Evolutionary conservation across 306 rosid genomes (phyloP), one percentile per base, ranked within the genome.

Genomic region (Castanopsis chinensis): DNA sequence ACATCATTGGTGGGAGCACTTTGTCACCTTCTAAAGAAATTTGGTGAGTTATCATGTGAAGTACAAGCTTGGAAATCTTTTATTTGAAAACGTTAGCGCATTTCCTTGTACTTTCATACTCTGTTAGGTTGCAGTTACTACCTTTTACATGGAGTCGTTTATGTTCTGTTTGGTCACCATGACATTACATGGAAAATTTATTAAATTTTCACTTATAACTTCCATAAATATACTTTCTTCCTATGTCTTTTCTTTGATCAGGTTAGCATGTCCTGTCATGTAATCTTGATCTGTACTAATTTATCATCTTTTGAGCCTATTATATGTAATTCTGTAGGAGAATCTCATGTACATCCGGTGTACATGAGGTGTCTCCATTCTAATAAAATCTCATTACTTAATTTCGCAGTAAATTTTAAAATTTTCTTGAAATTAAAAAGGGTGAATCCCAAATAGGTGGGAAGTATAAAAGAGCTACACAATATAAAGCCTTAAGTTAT

Each of bases 1-100:
- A 76, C 83, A 51, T 89, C 96, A 10, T 69, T 89, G 76, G 83
- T 85, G 21, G 87, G 86, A 19, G 92, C 96, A 18, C 88, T 85
- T 76, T 90, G 97, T 80, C 92, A 92, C 84, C 92, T 94, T 68
- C 67, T 94, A 18, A 90, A 90, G 83, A 89, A 87, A 83, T 81
- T 79, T 65, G 94, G 98, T 84, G 79, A 80, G 90, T 81, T 74
- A 25, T 28, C 35, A 5, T 81, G 14, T 25, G 5, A 41, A 76
- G 69, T 67, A 68, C 72, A 45, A 21, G 58, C 28, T 64, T 73
- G 27, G 64, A 73, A 72, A 20, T 60, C 59, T 71, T 72, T 53
- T 57, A 33, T 21, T 75, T 25, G 20, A 45, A 41, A 70, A 67
- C 45, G 20, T 65, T 30, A 32, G 71, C 4, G 6, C 23, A 65